Conservation (phyloP, 2,329 filamentous ascomycete species). For the Talaromyces sp. region DNA sequence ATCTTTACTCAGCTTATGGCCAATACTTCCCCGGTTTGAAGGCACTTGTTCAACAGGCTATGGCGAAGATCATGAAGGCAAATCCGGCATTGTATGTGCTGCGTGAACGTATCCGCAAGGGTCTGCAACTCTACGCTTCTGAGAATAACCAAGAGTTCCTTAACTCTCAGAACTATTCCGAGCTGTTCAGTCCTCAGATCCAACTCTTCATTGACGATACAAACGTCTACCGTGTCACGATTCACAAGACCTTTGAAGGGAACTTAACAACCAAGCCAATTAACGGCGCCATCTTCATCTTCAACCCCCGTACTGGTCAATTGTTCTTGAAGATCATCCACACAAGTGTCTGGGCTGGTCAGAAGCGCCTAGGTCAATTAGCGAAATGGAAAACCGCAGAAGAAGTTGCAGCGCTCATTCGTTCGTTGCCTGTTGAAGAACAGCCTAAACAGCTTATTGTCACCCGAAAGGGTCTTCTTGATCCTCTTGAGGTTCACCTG, state of each 20-base stretch:
- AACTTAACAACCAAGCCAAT: constrained; percentile 99
- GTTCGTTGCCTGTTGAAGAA: constrained; percentile 93
- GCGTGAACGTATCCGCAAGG: constrained; percentile 96
- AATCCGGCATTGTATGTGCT: constrained; percentile 95
- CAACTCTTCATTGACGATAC: constrained; percentile 99
- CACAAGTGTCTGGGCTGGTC: constrained; percentile 97
- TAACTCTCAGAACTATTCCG: constrained; percentile 99
- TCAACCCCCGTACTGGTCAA: constrained; percentile 97
- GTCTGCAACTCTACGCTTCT: constrained; percentile 93
- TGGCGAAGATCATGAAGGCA: constrained; percentile 99
- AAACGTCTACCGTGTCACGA: constrained; percentile 98
- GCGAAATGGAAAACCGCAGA: constrained; percentile 99
- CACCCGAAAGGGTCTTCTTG: constrained; percentile 91
- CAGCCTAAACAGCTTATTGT: constrained; percentile 99
- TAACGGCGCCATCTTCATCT: constrained; percentile 99
- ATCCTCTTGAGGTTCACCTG: constrained; percentile 94
- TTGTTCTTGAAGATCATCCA: constrained; percentile 99
- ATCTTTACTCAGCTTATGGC: constrained; percentile 95
- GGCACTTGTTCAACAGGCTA: constrained; percentile 91
- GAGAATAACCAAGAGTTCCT: constrained; percentile 99
- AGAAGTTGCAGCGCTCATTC: constrained; percentile 96
- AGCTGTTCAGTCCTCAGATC: constrained; percentile 98
- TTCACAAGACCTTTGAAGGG: constrained; percentile 99
- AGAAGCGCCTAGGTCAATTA: constrained; percentile 96
- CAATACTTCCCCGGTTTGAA: constrained; percentile 99